A percentile compares a stretch with the other conserved stretches of the same genome.
Evolutionary conservation across 192 early-diverging fungal species (phyloP).

Genomic region (Rhizophagus clarus): DNA sequence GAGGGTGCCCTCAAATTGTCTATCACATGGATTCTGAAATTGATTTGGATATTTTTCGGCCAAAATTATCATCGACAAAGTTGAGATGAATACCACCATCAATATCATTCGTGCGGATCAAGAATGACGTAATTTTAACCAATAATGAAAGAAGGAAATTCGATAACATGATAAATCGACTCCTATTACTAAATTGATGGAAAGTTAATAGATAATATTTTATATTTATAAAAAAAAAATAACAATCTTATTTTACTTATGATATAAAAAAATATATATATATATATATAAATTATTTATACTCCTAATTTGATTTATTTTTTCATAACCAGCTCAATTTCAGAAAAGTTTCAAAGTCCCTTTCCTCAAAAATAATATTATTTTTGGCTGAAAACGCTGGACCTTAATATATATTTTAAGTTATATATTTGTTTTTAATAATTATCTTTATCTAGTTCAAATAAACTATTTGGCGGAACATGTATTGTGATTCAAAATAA

Average conservation of each 20-base stretch:
- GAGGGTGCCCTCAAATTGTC: constrained; percentile 37
- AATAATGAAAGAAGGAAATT: constrained; percentile 39
- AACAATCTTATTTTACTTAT: too few relatives aligned
- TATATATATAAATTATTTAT: too few relatives aligned
- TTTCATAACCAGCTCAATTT: constrained; percentile 34
- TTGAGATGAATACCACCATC: constrained; percentile 28
- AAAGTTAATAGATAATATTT: not conserved
- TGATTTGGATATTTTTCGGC: constrained; percentile 29
- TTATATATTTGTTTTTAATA: not conserved
- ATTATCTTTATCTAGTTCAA: not conserved
- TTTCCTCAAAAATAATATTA: constrained; percentile 28
- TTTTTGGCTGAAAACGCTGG: constrained; percentile 32
- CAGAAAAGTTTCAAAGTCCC: constrained; percentile 25
- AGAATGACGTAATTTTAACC: constrained; percentile 37
- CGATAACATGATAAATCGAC: constrained; percentile 44
- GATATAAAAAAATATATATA: too few relatives aligned
- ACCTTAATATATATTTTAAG: constrained; percentile 30
- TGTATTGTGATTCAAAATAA: constrained; percentile 13
- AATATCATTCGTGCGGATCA: constrained; percentile 40
- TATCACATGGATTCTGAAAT: constrained; percentile 33
- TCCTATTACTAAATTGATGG: not conserved
- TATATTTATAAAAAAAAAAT: not conserved
- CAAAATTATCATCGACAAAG: constrained; percentile 19
- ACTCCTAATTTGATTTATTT: constrained; percentile 18
- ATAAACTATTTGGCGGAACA: not conserved